A percentile compares a stretch with the other conserved stretches of the same genome.
Conservation (phyloP, 2,329 filamentous ascomycete species). For the Colletotrichum agaves region DNA sequence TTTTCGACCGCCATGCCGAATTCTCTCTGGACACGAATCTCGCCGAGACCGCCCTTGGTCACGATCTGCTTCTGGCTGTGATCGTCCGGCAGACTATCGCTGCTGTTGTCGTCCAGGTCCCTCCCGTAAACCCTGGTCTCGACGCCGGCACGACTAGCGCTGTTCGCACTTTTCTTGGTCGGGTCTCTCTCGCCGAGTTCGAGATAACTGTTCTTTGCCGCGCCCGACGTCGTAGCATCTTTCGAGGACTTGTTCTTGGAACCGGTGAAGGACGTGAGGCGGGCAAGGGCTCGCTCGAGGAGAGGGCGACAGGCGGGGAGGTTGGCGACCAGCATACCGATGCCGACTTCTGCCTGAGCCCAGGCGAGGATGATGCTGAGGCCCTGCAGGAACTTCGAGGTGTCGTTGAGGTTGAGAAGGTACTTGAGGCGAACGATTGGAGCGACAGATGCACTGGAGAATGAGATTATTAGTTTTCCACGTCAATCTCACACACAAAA, state of each 20-base stretch:
- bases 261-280: slow-evolving; percentile 27
- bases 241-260: slow-evolving; percentile 31
- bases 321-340: slow-evolving; percentile 33
- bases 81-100: slow-evolving; percentile 28
- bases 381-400: slow-evolving; percentile 24
- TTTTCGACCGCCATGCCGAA: slow-evolving; percentile 32
- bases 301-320: slow-evolving; percentile 31
- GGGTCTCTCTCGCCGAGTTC: slow-evolving; percentile 32
- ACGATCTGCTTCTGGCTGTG: slow-evolving; percentile 31
- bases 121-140: slow-evolving; percentile 32
- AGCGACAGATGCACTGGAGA: slow-evolving; percentile 22
- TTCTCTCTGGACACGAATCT: slow-evolving; percentile 25
- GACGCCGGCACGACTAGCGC: slow-evolving; percentile 15
- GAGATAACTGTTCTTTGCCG: slow-evolving; percentile 26
- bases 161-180: neutral
- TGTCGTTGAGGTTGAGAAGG: slow-evolving; percentile 31
- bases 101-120: slow-evolving; percentile 24
- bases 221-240: slow-evolving; percentile 16
- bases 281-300: slow-evolving; percentile 27
- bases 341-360: slow-evolving; percentile 35
- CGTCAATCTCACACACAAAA: no score
- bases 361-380: slow-evolving; percentile 28
- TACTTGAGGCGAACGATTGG: slow-evolving; percentile 34
- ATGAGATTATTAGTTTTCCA: neutral
- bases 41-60: slow-evolving; percentile 14